Base-by-base conservation (phyloP, 257 asterid genomes). In the Nicotiana sylvestris region DNA sequence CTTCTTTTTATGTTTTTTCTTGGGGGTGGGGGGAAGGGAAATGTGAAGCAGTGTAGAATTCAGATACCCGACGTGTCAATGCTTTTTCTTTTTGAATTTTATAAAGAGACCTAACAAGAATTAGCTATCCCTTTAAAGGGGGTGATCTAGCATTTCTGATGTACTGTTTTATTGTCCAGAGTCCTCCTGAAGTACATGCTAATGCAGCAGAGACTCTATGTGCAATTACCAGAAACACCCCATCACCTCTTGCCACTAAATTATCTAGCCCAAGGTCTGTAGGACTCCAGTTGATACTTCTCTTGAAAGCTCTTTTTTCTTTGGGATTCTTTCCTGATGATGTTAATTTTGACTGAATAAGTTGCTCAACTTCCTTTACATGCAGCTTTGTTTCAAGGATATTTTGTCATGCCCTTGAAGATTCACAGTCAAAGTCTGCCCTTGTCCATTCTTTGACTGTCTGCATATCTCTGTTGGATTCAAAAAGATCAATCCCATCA, bases 171-270 rank as follows among this genome's bases (percentile, higher is more conserved):
- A 57, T 46, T 27, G 30, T 85, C 66, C 97, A 96, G 99, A 88
- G 90, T 88, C 85, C 96, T 84, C 95, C 98, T 81, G 98, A 96
- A 89, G 98, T 94, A 74, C 98, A 96, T 83, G 98, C 97, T 81
- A 96, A 96, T 90, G 93, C 98, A 78, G 98, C 99, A 77, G 99
- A 96, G 87, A 92, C 94, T 53, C 90, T 96, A 72, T 96, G 98
- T 83, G 90, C 98, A 66, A 94, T 96, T 82, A 93, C 99, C 77
- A 91, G 98, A 90, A 96, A 88, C 81, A 88, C 90, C 18, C 94
- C 97, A 51, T 96, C 99, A 10, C 95, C 96, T 82, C 87, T 96
- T 83, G 98, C 98, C 83, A 82, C 97, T 80, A 96, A 92, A 90
- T 87, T 96, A 51, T 93, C 93, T 76, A 96, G 98, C 89, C 92